Conservation (phyloP, 306 rosid genomes). For the Cucurbita argyrosperma region DNA sequence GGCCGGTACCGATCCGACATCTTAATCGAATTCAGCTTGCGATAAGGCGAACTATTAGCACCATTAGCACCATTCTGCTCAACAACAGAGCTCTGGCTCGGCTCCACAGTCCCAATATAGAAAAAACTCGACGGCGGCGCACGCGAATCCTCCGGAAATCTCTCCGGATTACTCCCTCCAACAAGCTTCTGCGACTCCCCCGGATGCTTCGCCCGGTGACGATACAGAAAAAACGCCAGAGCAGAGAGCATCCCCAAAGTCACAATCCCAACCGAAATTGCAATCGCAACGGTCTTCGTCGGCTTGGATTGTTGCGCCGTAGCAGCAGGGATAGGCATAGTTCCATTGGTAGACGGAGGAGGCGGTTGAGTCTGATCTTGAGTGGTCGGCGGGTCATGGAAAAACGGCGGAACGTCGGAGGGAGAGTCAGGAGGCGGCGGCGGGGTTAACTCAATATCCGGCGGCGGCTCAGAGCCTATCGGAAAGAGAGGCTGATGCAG, state of each 20-base stretch:
- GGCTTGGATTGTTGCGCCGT: conserved; percentile 61
- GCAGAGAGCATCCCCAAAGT: conserved; percentile 92
- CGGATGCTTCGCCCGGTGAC: conserved; percentile 66
- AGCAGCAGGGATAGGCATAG: conserved; percentile 55
- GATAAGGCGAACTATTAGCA: conserved; percentile 64
- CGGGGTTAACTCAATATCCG: conserved; percentile 15
- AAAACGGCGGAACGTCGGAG: not conserved
- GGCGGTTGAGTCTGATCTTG: conserved; percentile 26
- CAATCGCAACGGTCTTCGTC: conserved; percentile 73
- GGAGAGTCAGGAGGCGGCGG: conserved; percentile 19
- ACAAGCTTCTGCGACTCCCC: conserved; percentile 65
- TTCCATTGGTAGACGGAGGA: conserved; percentile 17
- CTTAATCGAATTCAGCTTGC: conserved; percentile 57
- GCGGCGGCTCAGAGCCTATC: not conserved
- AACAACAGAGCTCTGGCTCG: conserved; percentile 23
- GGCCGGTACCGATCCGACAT: conserved; percentile 89
- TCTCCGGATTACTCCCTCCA: conserved; percentile 16
- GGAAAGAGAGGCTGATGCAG: conserved; percentile 64
- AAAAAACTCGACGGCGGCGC: conserved; percentile 63
- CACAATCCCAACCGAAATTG: conserved; percentile 80
- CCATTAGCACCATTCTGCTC: conserved; percentile 14
- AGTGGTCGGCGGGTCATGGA: not conserved
- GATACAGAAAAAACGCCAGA: conserved; percentile 65
- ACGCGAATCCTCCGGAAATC: conserved; percentile 27
- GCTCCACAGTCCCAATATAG: conserved; percentile 90